Percentiles rank a stretch among this genome's conserved stretches.
phyloP scores from a whole-genome alignment of 1,139 yeast species.

The Pneumocystis jirovecii region DNA sequence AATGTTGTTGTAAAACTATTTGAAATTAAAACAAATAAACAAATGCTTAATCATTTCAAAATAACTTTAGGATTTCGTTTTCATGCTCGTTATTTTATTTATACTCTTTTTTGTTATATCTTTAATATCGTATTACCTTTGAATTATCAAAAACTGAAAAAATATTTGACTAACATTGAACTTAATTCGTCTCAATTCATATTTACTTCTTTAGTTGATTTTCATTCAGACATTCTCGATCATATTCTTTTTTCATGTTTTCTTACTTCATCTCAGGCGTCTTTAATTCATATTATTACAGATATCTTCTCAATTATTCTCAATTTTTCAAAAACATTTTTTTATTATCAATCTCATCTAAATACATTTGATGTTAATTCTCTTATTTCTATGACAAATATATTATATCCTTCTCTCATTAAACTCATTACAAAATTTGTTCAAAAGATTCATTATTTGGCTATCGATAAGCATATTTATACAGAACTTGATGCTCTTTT shows the following conservation, averaged over 20 bases:
- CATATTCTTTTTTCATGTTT: background rate
- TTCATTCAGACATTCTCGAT: background rate
- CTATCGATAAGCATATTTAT: background rate
- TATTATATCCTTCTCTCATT: background rate
- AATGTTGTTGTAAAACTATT: background rate
- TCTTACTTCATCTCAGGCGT: background rate
- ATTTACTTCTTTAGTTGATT: background rate
- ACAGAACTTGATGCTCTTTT: background rate
- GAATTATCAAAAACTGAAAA: background rate
- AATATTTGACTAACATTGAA: background rate
- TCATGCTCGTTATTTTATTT: background rate
- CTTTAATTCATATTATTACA: background rate
- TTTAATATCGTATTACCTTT: background rate
- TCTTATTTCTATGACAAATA: background rate
- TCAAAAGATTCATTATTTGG: background rate
- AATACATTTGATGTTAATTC: background rate
- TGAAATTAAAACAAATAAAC: background rate
- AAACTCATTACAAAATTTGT: background rate
- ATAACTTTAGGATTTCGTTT: background rate
- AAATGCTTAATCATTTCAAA: background rate
- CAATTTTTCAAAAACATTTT: background rate
- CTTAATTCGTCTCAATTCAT: background rate
- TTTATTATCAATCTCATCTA: background rate
- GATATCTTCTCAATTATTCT: background rate
- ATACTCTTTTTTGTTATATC: background rate